Evolutionary conservation across 2,329 filamentous ascomycete species (phyloP), one percentile per base, ranked within the genome.

Genomic region (Raffaelea arxii): DNA sequence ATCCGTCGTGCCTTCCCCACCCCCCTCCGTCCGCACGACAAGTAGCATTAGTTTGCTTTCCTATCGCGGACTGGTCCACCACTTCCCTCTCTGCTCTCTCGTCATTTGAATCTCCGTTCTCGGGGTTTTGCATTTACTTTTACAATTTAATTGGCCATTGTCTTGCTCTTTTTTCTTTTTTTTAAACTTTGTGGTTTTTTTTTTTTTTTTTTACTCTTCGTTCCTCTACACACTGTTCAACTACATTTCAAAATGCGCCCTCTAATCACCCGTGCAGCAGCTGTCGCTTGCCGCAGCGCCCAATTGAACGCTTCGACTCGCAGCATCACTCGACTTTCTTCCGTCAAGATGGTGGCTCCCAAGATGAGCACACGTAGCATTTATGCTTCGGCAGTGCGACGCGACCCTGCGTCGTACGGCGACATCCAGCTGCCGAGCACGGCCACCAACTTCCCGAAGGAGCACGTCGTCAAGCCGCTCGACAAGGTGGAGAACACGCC

Each of bases 401-500:
- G 80, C 40, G 69, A 68, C 55, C 69, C 75, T 24, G 68, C 71
- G 49, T 68, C 44, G 14, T 49, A 47, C 43, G 35, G 68, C 41
- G 70, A 71, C 16, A 51, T 51, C 10, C 53, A 46, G 22, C 65
- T 80, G 45, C 68, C 72, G 38, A 77, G 73, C 46, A 76, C 72
- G 19, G 68, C 77, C 11, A 73, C 72, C 41, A 74, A 66, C 61
- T 91, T 82, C 64, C 84, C 83, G 23, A 83, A 72, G 46, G 79
- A 73, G 21, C 86, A 92, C 68, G 81, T 84, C 46, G 80, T 79
- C 67, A 80, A 40, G 38, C 40, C 49, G 14, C 40, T 88, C 56
- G 59, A 75, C 55, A 65, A 77, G 49, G 80, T 84, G 32, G 66
- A 75, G 56, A 78, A 90, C 62, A 91, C 86, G 14, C 83, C 80